Conservation (phyloP, 2,329 filamentous ascomycete species). For the Diaporthe batatas region DNA sequence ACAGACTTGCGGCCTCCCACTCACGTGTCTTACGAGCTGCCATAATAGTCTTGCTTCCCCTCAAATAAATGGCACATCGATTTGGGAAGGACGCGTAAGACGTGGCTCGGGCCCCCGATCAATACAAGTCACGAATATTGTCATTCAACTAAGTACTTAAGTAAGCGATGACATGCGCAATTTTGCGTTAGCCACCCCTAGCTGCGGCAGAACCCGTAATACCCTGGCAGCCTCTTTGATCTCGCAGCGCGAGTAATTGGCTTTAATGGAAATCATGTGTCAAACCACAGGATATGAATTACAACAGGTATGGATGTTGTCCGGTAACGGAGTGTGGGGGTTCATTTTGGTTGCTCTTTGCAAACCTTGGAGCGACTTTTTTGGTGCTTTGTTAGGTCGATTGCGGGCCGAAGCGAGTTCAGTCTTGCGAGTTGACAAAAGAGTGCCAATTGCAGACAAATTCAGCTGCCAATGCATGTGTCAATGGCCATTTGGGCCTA, state of each 20-base stretch:
- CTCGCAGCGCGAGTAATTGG: not conserved
- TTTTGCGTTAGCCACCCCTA: not conserved
- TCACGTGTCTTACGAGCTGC: not conserved
- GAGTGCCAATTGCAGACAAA: not conserved
- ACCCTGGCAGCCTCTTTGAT: not conserved
- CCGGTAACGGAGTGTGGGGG: not conserved
- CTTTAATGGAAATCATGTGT: not conserved
- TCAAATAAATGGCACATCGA: not conserved
- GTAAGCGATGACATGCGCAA: not conserved
- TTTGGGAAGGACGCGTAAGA: not conserved
- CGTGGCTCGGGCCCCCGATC: not conserved
- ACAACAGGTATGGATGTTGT: fast-evolving
- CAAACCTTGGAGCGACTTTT: not conserved
- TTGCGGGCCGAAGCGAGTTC: slow-evolving; percentile 16
- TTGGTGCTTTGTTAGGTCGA: not conserved
- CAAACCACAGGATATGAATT: not conserved
- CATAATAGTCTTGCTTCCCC: not conserved
- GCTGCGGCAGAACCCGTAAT: not conserved
- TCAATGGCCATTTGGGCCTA: not conserved
- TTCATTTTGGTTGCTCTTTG: not conserved
- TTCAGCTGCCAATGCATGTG: not conserved
- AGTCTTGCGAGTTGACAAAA: no score
- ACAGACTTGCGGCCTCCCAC: not conserved
- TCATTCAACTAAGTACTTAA: not conserved
- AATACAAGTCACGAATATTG: not conserved